These are phyloP conservation scores for Leishmania guyanensis DNA, from an alignment of 208 protist species.

Conservation along the genomic window DNA sequence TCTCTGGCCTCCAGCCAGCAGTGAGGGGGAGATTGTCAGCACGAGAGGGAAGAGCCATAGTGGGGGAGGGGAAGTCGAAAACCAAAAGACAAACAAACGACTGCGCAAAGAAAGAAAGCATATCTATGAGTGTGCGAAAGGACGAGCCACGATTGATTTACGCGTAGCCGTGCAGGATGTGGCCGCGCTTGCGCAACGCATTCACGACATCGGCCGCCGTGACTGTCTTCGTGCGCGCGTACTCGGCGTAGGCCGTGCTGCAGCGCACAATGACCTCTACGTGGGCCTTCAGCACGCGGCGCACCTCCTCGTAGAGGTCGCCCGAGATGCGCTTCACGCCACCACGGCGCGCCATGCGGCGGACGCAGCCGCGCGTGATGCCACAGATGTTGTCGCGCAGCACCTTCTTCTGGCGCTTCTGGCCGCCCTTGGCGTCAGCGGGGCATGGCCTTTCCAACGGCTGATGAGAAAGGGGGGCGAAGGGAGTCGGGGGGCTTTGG, in stretches of 20 bases:
- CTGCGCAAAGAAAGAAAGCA: not conserved
- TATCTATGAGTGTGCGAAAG: not conserved
- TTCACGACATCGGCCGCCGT: constrained; percentile 87
- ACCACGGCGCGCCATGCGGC: constrained; percentile 90
- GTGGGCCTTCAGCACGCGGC: constrained; percentile 81
- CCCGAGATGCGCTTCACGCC: constrained; percentile 90
- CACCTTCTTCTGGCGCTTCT: not conserved
- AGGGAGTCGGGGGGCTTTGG: not conserved
- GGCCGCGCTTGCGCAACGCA: constrained; percentile 85
- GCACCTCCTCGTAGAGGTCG: constrained; percentile 71
- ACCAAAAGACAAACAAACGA: not conserved
- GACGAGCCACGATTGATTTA: not conserved
- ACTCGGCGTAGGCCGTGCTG: constrained; percentile 84
- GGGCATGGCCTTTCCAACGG: not conserved
- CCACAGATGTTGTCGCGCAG: constrained; percentile 8
- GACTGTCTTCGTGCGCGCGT: constrained; percentile 81
- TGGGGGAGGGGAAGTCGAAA: not conserved
- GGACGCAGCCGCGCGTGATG: constrained; percentile 61
- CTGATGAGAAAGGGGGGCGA: not conserved
- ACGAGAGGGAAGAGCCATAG: not conserved
- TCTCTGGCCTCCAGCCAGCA: not conserved
- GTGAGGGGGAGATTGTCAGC: not conserved
- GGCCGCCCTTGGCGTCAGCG: not conserved
- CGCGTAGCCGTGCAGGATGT: constrained; percentile 91
- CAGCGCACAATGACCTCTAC: constrained; percentile 85